Base-by-base conservation (phyloP, 1,139 yeast species). In the Kodamaea plutei region DNA sequence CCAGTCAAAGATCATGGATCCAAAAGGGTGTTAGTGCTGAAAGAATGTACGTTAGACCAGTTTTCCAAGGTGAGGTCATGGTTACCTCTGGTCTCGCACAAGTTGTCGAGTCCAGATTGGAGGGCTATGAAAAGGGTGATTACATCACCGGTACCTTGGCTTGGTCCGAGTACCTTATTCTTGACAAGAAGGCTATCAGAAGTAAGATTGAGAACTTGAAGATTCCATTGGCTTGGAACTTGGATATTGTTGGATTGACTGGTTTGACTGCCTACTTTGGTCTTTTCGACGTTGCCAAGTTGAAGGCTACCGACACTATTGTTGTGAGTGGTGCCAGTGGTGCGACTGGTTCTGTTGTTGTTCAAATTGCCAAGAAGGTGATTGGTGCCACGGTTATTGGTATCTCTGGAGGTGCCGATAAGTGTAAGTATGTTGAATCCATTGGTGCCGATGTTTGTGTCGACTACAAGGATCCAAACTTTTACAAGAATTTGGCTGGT, bases 1-100 rank as follows among this genome's bases (percentile, higher is more conserved):
- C 85, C 10, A 73, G 81, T 8, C 84, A 77, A 49, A 72, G 79
- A 52, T 66, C 69, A 30, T 78, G 83, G 81, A 76, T 78, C 30
- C 63, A 61, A 36, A 63, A 62, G 35, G 61, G 54, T 34, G 52
- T 63, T 10, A 53, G 66, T 11, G 57, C 61, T 4, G 63, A 56
- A 29, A 59, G 68, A 41, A 58, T 65, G 35, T 79, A 79, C 47
- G 55, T 63, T 7, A 60, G 64, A 4, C 76, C 79, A 9, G 61
- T 73, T 12, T 46, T 55, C 25, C 54, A 64, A 30, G 79, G 78
- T 20, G 67, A 69, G 15, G 52, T 60, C 8, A 69, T 79, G 57
- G 66, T 69, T 25, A 61, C 81, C 2, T 44, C 63, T 25, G 83
- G 77, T 12, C 31, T 43, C 25, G 44, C 39, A 5, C 29, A 43